Evolutionary conservation across 1,284 basidiomycete species (phyloP), one percentile per base, ranked within the genome.

Genomic region (Flammula alnicola): DNA sequence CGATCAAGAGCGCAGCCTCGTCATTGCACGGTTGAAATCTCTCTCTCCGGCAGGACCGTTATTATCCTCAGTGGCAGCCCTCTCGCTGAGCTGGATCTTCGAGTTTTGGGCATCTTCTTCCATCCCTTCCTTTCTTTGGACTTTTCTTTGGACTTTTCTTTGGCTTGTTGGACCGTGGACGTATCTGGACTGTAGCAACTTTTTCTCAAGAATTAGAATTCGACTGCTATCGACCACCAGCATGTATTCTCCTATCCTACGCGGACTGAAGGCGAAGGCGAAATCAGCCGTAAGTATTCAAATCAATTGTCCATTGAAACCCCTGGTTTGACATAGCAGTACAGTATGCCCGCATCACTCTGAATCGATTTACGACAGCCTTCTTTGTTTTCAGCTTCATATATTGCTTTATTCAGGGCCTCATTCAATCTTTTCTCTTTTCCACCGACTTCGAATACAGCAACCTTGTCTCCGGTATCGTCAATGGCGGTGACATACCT

Each of bases 381-480:
- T 83, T 82, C 67, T 78, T 84, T 58, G 54, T 79, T 40, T 71
- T 75, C 55, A 70, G 66, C 33, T 65, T 76, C 41, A 16, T 75
- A 44, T 69, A 73, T 49, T 76, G 73, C 52, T 68, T 75, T 35
- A 62, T 68, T 5, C 74, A 76, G 47, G 74, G 73, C 56, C 63
- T 78, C 44, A 68, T 81, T 12, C 80, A 82, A 56, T 73, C 77
- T 1, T 67, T 80, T 26, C 66, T 81, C 5, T 77, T 73, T 59
- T 69, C 69, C 23, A 55, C 76, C 51, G 80, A 84, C 58, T 58
- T 69, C 12, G 62, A 73, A 30, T 77, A 76, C 52, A 61, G 63
- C 45, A 48, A 58, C 4, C 57, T 80, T 26, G 63, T 78, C 10
- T 61, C 64, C 16, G 60, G 57, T 6, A 72, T 83, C 50, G 64